phyloP scores from a whole-genome alignment of 768 basidiomycete genomes.

The Paxillus rubicundulus region DNA sequence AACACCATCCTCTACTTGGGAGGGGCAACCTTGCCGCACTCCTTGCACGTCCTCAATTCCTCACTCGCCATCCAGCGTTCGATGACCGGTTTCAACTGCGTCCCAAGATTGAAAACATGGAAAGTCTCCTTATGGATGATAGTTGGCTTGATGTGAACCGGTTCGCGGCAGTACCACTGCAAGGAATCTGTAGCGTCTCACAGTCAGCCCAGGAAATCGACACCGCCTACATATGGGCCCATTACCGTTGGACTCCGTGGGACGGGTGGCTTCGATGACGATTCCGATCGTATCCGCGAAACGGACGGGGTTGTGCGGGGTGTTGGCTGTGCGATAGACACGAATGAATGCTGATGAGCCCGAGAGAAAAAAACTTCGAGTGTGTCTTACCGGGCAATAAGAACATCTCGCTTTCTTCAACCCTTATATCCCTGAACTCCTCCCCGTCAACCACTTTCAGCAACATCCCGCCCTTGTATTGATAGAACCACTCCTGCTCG shows the following conservation, averaged over 20 bases:
- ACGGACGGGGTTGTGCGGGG: constrained; percentile 93
- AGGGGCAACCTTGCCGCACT: constrained; percentile 64
- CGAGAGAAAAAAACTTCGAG: neutral
- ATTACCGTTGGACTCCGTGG: constrained; percentile 70
- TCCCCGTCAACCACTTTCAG: constrained; percentile 82
- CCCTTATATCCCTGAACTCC: constrained; percentile 78
- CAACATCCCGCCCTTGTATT: constrained; percentile 91
- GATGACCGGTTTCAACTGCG: constrained; percentile 91
- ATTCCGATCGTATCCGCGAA: constrained; percentile 89
- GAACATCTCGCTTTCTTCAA: constrained; percentile 97
- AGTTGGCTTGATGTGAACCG: constrained; percentile 59
- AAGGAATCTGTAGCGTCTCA: constrained; percentile 63
- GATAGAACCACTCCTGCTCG: constrained; percentile 93
- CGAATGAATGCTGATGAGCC: neutral
- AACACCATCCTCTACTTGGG: constrained; percentile 42
- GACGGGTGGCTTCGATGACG: constrained; percentile 85
- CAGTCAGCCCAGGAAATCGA: constrained; percentile 1
- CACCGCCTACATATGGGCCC: neutral
- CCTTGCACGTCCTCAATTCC: constrained; percentile 62
- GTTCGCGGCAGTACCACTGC: constrained; percentile 85
- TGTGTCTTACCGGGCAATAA: constrained; percentile 72
- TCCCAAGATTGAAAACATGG: constrained; percentile 87
- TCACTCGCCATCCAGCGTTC: constrained; percentile 74
- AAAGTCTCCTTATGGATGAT: constrained; percentile 82
- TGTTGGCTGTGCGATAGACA: constrained; percentile 63